These are phyloP conservation scores for Fusarium duplospermum DNA, from an alignment of 2,329 filamentous ascomycete species.

Conservation along the genomic window DNA sequence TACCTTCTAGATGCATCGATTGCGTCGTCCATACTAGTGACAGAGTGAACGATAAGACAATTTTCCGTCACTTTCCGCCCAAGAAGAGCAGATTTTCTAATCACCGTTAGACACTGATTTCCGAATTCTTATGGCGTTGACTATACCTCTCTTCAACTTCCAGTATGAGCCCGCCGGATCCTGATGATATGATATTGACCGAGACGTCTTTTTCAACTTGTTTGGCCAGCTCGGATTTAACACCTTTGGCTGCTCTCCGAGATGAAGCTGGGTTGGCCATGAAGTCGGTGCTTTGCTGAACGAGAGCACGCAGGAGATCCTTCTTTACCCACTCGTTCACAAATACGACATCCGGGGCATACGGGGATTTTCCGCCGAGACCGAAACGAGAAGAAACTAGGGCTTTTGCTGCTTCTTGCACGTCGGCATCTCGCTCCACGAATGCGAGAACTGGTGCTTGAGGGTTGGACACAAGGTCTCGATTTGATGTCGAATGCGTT, in stretches of 20 bases:
- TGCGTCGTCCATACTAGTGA: slow-evolving; percentile 32
- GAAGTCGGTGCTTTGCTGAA: slow-evolving; percentile 24
- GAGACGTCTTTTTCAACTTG: slow-evolving; percentile 21
- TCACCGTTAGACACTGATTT: fast-evolving
- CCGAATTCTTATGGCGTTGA: fast-evolving
- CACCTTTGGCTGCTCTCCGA: fast-evolving
- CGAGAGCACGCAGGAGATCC: slow-evolving; percentile 26
- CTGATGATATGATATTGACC: slow-evolving; percentile 20
- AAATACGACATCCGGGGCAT: slow-evolving; percentile 34
- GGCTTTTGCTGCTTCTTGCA: slow-evolving; percentile 28
- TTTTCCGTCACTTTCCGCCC: slow-evolving; percentile 17
- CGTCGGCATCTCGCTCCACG: slow-evolving; percentile 36
- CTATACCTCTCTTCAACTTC: slow-evolving; percentile 21
- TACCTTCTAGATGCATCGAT: slow-evolving; percentile 18
- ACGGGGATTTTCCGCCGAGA: slow-evolving; percentile 28
- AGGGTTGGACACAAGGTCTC: slow-evolving; percentile 12
- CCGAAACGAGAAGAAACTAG: slow-evolving; percentile 29
- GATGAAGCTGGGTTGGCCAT: not conserved
- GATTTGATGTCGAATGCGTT: not conserved
- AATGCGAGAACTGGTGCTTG: slow-evolving; percentile 23
- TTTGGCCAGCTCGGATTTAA: not conserved
- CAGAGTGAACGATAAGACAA: slow-evolving; percentile 21
- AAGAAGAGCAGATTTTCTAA: slow-evolving; percentile 8
- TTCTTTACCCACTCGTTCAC: slow-evolving; percentile 42
- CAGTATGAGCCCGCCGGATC: slow-evolving; percentile 13